Base-by-base conservation (phyloP, 1,284 basidiomycete genomes). In the Apiotrichum mycotoxinovorans region DNA sequence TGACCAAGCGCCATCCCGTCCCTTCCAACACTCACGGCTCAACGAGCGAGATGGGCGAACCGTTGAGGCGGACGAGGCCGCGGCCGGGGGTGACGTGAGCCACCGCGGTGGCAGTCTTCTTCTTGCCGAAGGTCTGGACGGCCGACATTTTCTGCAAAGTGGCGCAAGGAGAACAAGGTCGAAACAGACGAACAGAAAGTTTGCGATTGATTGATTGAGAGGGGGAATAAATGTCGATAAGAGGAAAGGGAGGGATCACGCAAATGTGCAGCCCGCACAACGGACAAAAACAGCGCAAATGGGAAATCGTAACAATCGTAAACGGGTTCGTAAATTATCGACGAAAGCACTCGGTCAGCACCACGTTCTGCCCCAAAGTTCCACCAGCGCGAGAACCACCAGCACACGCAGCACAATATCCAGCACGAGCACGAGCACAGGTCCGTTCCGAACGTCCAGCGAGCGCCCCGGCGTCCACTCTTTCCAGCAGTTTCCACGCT, bases 91-190 rank as follows among this genome's bases (percentile, higher is more conserved):
- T 90, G 70, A 91, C 91, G 80, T 94, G 88, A 62, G 93, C 93
- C 77, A 96, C 93, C 62, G 93, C 93, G 63, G 92, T 96, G 66
- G 93, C 92, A 76, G 93, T 96, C 93, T 95, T 95, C 87, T 96
- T 96, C 89, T 96, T 96, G 80, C 92, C 92, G 81, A 96, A 96
- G 65, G 90, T 93, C 79, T 96, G 93, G 69, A 96, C 91, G 82
- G 91, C 70, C 61, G 73, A 74, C 73, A 75, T 75, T 65, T 63
- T 74, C 68, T 70, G 58, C 64, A 44, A 18, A 15, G 57, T 44
- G 44, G 35, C 17, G 11, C 20, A 30, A 35, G 27, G 17, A 15
- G n/a, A 42, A 44, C n/a, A 18, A 9, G 27, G 46, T 56, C 22
- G 37, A 48, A 23, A 27, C 35, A 27, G 35, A 25, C 20, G 40